Evolutionary conservation across 2,329 filamentous ascomycete species (phyloP), one percentile per base, ranked within the genome.

Genomic region (Aspergillus latus): DNA sequence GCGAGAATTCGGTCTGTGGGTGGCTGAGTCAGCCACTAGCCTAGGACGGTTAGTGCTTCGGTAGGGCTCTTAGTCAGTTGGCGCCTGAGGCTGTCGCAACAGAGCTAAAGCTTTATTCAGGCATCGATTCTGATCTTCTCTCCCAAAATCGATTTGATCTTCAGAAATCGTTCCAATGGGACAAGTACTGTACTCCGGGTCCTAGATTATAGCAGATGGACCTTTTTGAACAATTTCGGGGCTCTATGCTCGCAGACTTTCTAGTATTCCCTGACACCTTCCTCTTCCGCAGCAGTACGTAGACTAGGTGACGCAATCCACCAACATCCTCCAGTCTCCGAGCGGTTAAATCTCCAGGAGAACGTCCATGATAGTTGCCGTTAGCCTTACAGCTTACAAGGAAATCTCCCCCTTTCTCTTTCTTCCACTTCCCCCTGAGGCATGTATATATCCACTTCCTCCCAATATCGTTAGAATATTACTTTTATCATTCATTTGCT

Each of bases 1-100:
- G 73, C 72, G 71, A 75, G 67, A 66, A 64, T 66, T 66, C 61
- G 64, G 61, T 72, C 65, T 74, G 73, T 67, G 66, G 66, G 70
- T 59, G 66, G 62, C 56, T 74, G 67, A 74, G 68, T 75, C 68
- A 72, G 51, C 49, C 58, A 13, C 71, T 72, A 73, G 56, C 61
- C 69, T 13, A 21, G 49, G 64, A 29, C n/a, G 56, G 39, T n/a
- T 50, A 49, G 53, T 48, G 59, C 48, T 58, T 59, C 64, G 56
- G 59, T 70, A 70, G 67, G 59, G 64, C 56, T 56, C 56, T 65
- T 60, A 65, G 46, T 62, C 64, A 71, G 60, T 54, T 42, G 15
- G 30, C 13, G 34, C 13, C 6, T 30, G 29, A 34, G 44, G 44
- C 44, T n/a, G 4, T n/a, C 13, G 28, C 32, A 36, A 21, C 32